Conservation (phyloP, 1,139 yeast genomes). For the Candida pseudoviswanathii region DNA sequence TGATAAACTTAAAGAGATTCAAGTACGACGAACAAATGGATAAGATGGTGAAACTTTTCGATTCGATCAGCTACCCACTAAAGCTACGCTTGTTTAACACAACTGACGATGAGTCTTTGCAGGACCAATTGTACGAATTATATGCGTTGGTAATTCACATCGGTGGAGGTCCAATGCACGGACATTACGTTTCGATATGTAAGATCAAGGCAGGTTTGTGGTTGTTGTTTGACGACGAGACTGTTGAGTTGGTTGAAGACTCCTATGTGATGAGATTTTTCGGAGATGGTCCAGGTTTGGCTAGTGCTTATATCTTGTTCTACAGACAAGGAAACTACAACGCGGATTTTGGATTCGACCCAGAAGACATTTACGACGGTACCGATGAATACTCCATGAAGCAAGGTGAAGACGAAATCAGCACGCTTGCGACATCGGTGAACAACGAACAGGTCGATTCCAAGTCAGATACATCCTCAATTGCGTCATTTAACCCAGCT, state of each 20-base stretch:
- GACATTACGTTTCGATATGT: conserved; percentile 88
- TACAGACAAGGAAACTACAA: conserved; percentile 37
- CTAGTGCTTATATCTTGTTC: conserved; percentile 88
- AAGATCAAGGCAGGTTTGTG: conserved; percentile 82
- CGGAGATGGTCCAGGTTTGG: conserved; percentile 87
- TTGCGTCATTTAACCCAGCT: conserved; percentile 14
- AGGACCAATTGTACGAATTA: conserved; percentile 64
- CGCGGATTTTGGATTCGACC: conserved; percentile 33
- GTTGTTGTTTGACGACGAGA: conserved; percentile 93
- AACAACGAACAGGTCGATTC: conserved; percentile 12
- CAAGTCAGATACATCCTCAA: conserved; percentile 18
- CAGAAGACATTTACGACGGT: conserved; percentile 38
- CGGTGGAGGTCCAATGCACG: conserved; percentile 98
- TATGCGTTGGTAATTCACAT: conserved; percentile 89
- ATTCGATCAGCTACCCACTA: conserved; percentile 80
- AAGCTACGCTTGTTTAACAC: conserved; percentile 75
- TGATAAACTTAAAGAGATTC: conserved; percentile 86
- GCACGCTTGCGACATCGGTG: conserved; percentile 15
- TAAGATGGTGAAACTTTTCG: conserved; percentile 82
- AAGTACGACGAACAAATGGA: conserved; percentile 85
- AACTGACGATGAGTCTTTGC: conserved; percentile 48
- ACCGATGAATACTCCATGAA: conserved; percentile 22
- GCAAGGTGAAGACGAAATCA: conserved; percentile 13
- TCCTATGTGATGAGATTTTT: conserved; percentile 81
- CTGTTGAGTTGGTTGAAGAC: conserved; percentile 87